Evolutionary conservation across 768 basidiomycete genomes (phyloP), one percentile per base, ranked within the genome.

Genomic region (Candolleomyces efflorescens): DNA sequence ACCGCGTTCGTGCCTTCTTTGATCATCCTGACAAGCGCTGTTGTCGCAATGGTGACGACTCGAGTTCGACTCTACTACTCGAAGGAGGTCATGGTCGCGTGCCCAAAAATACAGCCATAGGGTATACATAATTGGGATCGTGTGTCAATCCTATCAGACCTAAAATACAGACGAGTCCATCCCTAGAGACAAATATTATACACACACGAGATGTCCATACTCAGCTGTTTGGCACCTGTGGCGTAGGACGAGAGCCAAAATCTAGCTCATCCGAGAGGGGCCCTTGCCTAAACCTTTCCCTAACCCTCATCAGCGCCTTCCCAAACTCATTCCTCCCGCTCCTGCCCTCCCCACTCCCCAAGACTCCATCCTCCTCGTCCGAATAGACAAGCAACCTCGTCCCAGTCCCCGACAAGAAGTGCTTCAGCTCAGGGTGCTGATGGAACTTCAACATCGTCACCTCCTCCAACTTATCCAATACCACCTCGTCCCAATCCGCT

Each of bases 361-460:
- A 87, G 62, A 80, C 82, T 22, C 63, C 38, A 64, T 90, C 85
- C 1, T 68, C 66, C 6, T 68, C 64, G 58, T 83, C 82, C 17
- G 69, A 64, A 63, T 81, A 85, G 3, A 83, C 62, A 37, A 87
- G 69, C 27, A 71, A 71, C 5, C 71, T 68, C 15, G 73, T 62
- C 18, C 75, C 78, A 5, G 86, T 87, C 18, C 66, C 60, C 20
- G 87, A 65, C 18, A 90, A 75, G 63, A 81, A 60, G 24, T 59
- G 44, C 24, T 80, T 78, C 48, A 89, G 67, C 10, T 75, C 68
- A 0, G 78, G 70, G 64, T 90, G 85, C 69, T 90, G 89, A 41
- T 73, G 75, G 63, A 90, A 84, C 66, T 90, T 90, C 58, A 75
- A 60, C 58, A 78, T 77, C 50, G 88, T 59, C 43, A 83, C 84